Base-by-base conservation (phyloP, 2,329 filamentous ascomycete species). In the Ceratocystis harringtonii region DNA sequence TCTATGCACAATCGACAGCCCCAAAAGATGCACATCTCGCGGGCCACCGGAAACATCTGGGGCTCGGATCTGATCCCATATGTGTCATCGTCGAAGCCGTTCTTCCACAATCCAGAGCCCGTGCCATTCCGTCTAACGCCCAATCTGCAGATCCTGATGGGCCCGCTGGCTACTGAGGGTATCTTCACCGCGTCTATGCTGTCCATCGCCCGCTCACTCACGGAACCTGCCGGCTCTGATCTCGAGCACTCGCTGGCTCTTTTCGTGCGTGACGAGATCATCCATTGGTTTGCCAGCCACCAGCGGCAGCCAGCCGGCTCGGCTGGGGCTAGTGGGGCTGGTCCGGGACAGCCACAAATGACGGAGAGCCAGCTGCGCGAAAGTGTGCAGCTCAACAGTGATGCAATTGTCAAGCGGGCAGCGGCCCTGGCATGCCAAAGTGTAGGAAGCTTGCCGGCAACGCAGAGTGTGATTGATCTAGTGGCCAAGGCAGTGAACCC, bases 71-170 rank as follows among this genome's bases (percentile, higher is more conserved):
- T 97, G 63, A 89, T 97, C 76, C 90, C 94, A 0, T 88, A 87
- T 69, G 92, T 99, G 85, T 89, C 90, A 66, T 81, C 84, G 22
- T 83, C 82, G 61, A 91, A 92, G 74, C 90, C 94, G 0, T 86
- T 90, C 75, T 96, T 99, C 80, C 88, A 92, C 75, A 97, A 97
- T 76, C 88, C 88, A 2, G 94, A 99, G 76, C 87, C 90, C 8
- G 94, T 99, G 62, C 94, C 94, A 2, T 99, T 99, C 88, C 89
- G 94, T 45, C 83, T 99, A 48, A 97, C 92, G 30, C 94, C 94
- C 62, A 99, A 97, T 74, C 80, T 99, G 65, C 94, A 99, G 77
- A 92, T 88, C 0, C 80, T 99, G 55, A 95, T 99, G 88, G 95
- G 95, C 1, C 94, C 95, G 3, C 82, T 99, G 70, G 91, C 92